phyloP scores from a whole-genome alignment of 2,329 filamentous ascomycete species.

The Fonsecaea erecta region DNA sequence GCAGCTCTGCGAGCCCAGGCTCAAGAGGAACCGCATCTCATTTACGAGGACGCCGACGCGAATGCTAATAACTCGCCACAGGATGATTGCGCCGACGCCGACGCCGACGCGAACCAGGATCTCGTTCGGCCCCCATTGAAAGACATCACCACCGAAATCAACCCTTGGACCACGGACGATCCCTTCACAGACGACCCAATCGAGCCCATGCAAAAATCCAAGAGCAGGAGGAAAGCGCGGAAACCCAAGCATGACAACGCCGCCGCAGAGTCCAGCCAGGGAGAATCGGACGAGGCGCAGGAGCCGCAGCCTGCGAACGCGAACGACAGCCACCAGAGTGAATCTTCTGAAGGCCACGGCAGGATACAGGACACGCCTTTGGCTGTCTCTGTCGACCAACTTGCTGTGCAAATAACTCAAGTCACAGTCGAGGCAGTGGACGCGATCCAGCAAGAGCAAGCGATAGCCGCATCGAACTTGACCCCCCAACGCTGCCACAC shows the following conservation, averaged over 20 bases:
- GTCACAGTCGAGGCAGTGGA: constrained; percentile 4
- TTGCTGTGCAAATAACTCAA: not conserved
- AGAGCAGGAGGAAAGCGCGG: constrained; percentile 24
- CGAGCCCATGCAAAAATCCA: constrained; percentile 20
- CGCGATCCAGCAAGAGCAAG: constrained; percentile 9
- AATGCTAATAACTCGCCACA: constrained; percentile 4
- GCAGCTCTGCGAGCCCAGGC: constrained; percentile 37
- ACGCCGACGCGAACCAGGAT: constrained; percentile 16
- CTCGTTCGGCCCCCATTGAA: constrained; percentile 29
- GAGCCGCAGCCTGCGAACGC: not conserved
- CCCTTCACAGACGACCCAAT: constrained; percentile 14
- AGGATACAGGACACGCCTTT: not conserved
- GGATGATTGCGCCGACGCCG: constrained; percentile 8
- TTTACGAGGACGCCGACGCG: constrained; percentile 33
- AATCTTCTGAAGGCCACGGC: not conserved
- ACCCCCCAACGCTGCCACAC: constrained; percentile 5
- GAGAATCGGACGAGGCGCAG: constrained; percentile 3
- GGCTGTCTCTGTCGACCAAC: constrained; percentile 1
- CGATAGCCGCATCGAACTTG: not conserved
- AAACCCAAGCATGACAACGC: constrained; percentile 17
- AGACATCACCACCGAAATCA: constrained; percentile 35
- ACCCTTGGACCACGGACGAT: constrained; percentile 27
- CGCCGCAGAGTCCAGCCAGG: constrained; percentile 6
- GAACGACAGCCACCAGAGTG: not conserved
- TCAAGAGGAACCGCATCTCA: constrained; percentile 28